Percentiles rank a stretch among this genome's conserved stretches.
These are phyloP conservation scores for Podospora pseudocomata DNA, from an alignment of 495 filamentous ascomycete species.

Conservation along the genomic window DNA sequence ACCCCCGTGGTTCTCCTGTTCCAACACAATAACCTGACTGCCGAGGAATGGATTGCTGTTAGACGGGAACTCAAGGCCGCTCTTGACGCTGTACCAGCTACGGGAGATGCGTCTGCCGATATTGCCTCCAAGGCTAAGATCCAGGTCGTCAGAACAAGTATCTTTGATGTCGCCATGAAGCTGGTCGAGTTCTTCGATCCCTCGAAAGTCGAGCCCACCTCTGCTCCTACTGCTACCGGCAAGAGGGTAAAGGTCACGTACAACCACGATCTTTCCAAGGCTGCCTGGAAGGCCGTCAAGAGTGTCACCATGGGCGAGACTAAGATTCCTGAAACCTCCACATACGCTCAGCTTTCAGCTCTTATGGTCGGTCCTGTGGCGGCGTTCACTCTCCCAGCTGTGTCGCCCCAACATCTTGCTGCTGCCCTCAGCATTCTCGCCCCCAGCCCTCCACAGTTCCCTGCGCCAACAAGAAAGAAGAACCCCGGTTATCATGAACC, in stretches of 20 bases:
- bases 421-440: constrained; percentile 70
- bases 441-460: constrained; percentile 66
- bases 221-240: constrained; percentile 25
- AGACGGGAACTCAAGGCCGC: constrained; percentile 74
- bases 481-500: constrained; percentile 78
- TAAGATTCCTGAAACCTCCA: constrained; percentile 39
- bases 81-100: constrained; percentile 53
- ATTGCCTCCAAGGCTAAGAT: constrained; percentile 60
- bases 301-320: constrained; percentile 43
- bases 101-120: constrained; percentile 14
- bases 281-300: constrained; percentile 59
- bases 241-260: constrained; percentile 43
- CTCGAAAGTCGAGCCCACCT: constrained; percentile 29
- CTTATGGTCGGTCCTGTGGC: constrained; percentile 78
- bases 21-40: constrained; percentile 93
- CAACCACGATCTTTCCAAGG: constrained; percentile 71
- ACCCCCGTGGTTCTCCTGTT: constrained; percentile 86
- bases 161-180: constrained; percentile 78
- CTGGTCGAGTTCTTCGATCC: constrained; percentile 85
- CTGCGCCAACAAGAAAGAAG: constrained; percentile 66
- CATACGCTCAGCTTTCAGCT: constrained; percentile 60
- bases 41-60: constrained; percentile 81
- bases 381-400: constrained; percentile 71
- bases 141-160: constrained; percentile 79
- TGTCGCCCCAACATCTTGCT: constrained; percentile 79